These are phyloP conservation scores for Didymella pinodella DNA, from an alignment of 2,329 filamentous ascomycete genomes.

Conservation along the genomic window DNA sequence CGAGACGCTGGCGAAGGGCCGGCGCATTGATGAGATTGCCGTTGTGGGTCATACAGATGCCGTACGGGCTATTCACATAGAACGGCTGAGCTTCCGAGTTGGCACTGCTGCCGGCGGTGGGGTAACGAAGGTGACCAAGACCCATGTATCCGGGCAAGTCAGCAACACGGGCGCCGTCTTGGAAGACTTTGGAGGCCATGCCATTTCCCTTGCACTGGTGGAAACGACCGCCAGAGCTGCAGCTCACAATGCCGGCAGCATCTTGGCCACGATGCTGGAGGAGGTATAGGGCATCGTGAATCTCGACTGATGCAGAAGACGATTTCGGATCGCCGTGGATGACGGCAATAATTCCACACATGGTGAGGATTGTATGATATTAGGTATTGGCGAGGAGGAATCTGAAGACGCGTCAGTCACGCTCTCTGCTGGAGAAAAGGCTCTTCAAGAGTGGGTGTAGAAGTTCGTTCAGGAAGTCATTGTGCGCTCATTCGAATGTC, in stretches of 20 bases:
- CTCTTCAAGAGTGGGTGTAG: constrained; percentile 27
- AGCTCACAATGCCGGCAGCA: constrained; percentile 84
- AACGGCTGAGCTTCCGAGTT: constrained; percentile 92
- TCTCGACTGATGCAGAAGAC: constrained; percentile 52
- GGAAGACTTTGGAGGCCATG: constrained; percentile 84
- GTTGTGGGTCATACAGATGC: constrained; percentile 83
- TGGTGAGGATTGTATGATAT: constrained; percentile 39
- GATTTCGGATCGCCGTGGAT: constrained; percentile 56
- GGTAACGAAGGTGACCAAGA: constrained; percentile 85
- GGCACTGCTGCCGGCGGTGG: constrained; percentile 82
- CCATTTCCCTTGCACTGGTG: constrained; percentile 92
- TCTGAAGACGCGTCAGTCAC: constrained; percentile 37
- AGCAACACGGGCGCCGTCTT: constrained; percentile 75
- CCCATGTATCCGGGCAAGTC: constrained; percentile 88
- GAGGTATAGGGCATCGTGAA: constrained; percentile 54
- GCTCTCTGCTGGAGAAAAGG: constrained; percentile 26
- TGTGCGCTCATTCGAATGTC: constrained; percentile 48
- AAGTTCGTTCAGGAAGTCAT: constrained; percentile 47
- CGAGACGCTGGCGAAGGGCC: constrained; percentile 74
- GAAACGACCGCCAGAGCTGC: constrained; percentile 77
- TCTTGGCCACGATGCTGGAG: constrained; percentile 76
- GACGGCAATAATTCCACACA: constrained; percentile 62
- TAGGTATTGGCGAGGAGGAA: constrained; percentile 5
- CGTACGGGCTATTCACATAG: constrained; percentile 86
- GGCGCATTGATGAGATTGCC: constrained; percentile 86